Base-by-base conservation (phyloP, 192 early-diverging fungal species). In the Backusella luteola region DNA sequence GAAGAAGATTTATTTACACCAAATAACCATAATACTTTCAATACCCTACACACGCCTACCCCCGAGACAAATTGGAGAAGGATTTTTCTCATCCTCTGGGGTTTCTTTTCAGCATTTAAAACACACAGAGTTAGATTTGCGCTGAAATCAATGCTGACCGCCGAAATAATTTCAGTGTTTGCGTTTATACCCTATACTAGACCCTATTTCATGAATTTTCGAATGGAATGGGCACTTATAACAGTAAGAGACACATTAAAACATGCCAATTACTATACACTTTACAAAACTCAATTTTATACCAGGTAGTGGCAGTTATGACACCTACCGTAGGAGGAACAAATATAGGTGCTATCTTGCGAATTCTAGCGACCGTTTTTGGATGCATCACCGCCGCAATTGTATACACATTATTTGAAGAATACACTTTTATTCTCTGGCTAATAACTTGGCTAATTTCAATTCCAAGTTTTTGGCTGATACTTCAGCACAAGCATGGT, bases 321-420 rank as follows among this genome's bases (percentile, higher is more conserved):
- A 90, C 89, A 15, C 94, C 94, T 32, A 94, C 94, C 0, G 91
- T 95, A 7, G 94, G 94, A 26, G 93, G 94, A 9, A 91, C 94
- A 6, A 90, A 90, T 39, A 76, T 91, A 1, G 85, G 89, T 42
- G 89, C 87, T 34, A 67, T 93, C n/a, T 91, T 91, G 75, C 87
- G 93, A 4, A 84, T 93, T 8, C 78, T 91, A 26, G 91, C 91
- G n/a, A 95, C 93, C 0, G 76, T 92, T 29, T 81, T 85, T 21
- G 94, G 94, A 23, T 91, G 89, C 1, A 76, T 83, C 34, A 79
- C 84, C 0, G 93, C 92, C 6, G 88, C 89, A 11, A 63, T 86
- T 0, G 83, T 89, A 0, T 93, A 90, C n/a, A 72, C 87, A 3
- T 17, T 87, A 0, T 90, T 89, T 69, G 70, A 83, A 15, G 76